These are phyloP conservation scores for Aspergillus thermomutatus DNA, from an alignment of 2,329 filamentous ascomycete species.

Conservation along the genomic window DNA sequence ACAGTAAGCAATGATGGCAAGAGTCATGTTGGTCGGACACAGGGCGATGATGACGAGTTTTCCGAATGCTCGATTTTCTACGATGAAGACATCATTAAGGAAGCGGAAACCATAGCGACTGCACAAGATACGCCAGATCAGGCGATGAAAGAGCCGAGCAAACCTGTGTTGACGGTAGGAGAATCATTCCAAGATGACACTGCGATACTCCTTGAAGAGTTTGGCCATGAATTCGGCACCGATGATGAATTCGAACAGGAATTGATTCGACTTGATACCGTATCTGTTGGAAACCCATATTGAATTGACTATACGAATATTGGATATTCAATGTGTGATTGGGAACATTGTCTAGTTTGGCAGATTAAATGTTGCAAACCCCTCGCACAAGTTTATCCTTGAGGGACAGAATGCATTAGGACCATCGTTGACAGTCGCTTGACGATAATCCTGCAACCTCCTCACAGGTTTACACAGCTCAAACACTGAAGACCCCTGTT, in stretches of 20 bases:
- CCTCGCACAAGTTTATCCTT: background rate
- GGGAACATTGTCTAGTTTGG: background rate
- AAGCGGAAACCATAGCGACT: constrained; percentile 16
- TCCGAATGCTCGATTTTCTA: constrained; percentile 33
- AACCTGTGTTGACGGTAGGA: constrained; percentile 8
- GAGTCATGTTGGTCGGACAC: background rate
- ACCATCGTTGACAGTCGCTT: background rate
- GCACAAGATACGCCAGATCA: background rate
- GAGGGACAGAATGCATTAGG: background rate
- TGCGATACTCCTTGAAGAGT: constrained; percentile 26
- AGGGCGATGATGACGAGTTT: constrained; percentile 28
- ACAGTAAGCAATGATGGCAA: background rate
- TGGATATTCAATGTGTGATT: background rate
- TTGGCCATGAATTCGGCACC: constrained; percentile 17
- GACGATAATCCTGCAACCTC: background rate
- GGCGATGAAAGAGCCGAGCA: background rate
- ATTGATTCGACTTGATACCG: constrained; percentile 14
- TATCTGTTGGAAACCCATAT: background rate
- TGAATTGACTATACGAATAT: background rate
- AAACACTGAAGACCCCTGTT: background rate
- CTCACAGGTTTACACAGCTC: background rate
- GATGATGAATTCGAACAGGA: constrained; percentile 20
- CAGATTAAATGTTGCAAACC: background rate
- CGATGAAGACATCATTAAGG: constrained; percentile 26
- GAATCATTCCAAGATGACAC: constrained; percentile 37